Evolutionary conservation across 495 filamentous ascomycete species (phyloP).

Genomic region (Lophium mytilinum): DNA sequence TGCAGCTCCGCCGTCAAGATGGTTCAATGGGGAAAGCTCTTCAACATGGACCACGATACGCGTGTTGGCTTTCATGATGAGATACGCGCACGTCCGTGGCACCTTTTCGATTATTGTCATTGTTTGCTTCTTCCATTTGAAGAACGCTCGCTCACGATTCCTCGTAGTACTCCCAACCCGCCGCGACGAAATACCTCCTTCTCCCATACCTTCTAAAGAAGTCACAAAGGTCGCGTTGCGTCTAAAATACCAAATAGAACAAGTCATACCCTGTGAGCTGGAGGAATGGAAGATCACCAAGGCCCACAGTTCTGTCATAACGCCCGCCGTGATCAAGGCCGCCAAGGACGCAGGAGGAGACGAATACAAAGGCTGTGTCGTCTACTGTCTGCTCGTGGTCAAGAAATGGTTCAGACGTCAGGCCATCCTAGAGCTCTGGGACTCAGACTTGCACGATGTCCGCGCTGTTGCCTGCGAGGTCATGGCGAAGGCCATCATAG

Average conservation of each 20-base stretch:
- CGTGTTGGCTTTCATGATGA: conserved; percentile 33
- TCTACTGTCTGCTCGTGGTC: conserved; percentile 80
- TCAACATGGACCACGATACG: conserved; percentile 29
- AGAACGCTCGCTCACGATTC: not conserved
- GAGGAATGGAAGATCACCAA: conserved; percentile 61
- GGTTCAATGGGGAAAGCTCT: conserved; percentile 37
- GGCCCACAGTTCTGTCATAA: conserved; percentile 79
- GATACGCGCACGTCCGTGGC: conserved; percentile 23
- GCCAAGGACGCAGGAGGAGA: conserved; percentile 72
- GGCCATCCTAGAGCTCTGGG: conserved; percentile 75
- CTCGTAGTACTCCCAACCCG: conserved; percentile 55
- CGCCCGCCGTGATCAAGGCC: conserved; percentile 63
- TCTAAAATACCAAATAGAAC: conserved; percentile 84
- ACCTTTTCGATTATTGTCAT: not conserved
- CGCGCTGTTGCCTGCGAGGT: conserved; percentile 84
- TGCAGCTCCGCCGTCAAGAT: conserved; percentile 23
- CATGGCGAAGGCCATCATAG: conserved; percentile 90
- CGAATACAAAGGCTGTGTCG: conserved; percentile 67
- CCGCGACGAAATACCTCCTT: conserved; percentile 43
- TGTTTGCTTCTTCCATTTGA: not conserved
- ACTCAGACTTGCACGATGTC: conserved; percentile 72
- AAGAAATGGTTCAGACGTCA: conserved; percentile 87
- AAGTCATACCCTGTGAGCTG: conserved; percentile 80
- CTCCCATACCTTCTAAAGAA: conserved; percentile 56
- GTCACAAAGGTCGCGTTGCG: conserved; percentile 84